Evolutionary conservation across 768 basidiomycete genomes (phyloP), one percentile per base, ranked within the genome.

Genomic region (Piloderma croceum): DNA sequence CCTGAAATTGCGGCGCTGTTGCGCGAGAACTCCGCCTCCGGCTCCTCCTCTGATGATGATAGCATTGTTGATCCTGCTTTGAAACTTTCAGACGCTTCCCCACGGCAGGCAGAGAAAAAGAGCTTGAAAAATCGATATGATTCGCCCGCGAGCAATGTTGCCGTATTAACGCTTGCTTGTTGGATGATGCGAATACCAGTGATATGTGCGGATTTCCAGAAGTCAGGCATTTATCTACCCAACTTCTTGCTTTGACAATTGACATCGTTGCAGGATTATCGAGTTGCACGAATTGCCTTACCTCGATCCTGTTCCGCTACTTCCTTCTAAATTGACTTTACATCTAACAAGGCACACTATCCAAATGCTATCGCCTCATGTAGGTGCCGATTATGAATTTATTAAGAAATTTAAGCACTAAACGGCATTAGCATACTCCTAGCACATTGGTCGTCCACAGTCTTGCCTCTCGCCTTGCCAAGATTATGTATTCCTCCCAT

Each of bases 121-220:
- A 31, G 44, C 3, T 55, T 51, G 22, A 47, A 57, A 29, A 57
- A 52, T 23, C 43, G 42, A 31, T 67, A 60, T 34, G 69, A 71
- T 41, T 56, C 54, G 7, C 68, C 73, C 2, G 65, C 63, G 20
- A 71, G 70, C 37, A 78, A 69, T 21, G 64, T 96, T 22, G 77
- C 81, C 3, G 70, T 91, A 31, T 66, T 94, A 4, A 65, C 85
- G 13, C 57, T 91, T 4, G 85, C 76, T 3, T 85, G 83, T 48
- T 91, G 88, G 88, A 79, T 75, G 17, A 53, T 93, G 57, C 73
- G 91, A 15, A 58, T 91, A 25, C 90, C 91, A 0, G 65, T 86
- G 9, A 64, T 85, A 50, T 85, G 81, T 51, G 73, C 71, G 51
- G 90, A 96, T 54, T 73, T 94, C 36, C 70, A 80, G 32, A 69